Conservation (phyloP, 1,284 basidiomycete species). For the Ceratobasidium sp. region DNA sequence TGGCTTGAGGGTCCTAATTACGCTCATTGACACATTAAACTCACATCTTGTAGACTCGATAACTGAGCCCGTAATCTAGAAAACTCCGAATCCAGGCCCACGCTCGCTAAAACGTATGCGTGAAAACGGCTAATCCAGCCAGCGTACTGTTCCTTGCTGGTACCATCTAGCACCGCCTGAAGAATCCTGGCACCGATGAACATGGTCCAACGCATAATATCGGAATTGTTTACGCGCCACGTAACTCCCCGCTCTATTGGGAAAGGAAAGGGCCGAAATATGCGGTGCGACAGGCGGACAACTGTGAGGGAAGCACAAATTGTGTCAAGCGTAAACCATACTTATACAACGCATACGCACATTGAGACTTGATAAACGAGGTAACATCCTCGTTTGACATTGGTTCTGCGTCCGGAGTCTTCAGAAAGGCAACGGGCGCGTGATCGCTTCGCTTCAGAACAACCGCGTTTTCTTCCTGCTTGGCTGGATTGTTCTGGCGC, state of each 20-base stretch:
- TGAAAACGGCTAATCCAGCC: constrained; percentile 11
- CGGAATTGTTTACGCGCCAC: background rate
- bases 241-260: background rate
- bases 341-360: background rate
- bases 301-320: background rate
- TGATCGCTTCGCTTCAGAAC: background rate
- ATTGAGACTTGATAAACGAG: background rate
- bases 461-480: background rate
- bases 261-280: background rate
- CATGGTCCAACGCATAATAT: background rate
- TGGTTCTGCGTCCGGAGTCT: background rate
- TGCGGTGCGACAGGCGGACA: background rate
- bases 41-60: background rate
- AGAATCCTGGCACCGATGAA: background rate
- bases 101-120: background rate
- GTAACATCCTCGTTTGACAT: background rate
- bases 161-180: background rate
- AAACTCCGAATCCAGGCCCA: background rate
- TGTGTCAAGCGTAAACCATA: background rate
- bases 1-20: background rate
- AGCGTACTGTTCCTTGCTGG: background rate
- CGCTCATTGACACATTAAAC: background rate
- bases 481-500: background rate
- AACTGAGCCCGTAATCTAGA: background rate
- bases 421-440: background rate